Conservation (phyloP, 1,284 basidiomycete species). For the Leccinum huronense region DNA sequence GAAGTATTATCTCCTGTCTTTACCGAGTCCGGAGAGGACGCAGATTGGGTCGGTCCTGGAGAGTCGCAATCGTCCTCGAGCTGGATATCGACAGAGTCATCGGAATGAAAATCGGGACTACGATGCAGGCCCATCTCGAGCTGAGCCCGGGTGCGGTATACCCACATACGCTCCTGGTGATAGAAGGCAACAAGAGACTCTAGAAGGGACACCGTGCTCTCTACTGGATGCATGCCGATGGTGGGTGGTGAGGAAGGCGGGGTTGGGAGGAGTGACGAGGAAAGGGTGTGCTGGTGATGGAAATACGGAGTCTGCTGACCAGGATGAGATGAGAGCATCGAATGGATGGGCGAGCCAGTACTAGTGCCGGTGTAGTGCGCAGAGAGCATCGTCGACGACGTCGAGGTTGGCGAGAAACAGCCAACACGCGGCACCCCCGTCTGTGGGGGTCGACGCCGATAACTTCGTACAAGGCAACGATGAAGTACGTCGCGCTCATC, state of each 20-base stretch:
- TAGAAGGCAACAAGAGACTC: conserved; percentile 64
- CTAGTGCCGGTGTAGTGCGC: conserved; percentile 25
- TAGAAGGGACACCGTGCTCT: conserved; percentile 53
- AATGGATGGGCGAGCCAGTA: conserved; percentile 15
- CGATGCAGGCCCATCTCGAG: conserved; percentile 41
- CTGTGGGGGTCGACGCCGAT: conserved; percentile 25
- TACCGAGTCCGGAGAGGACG: conserved; percentile 21
- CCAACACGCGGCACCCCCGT: conserved; percentile 14
- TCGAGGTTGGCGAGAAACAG: conserved; percentile 3
- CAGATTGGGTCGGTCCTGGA: conserved; percentile 16
- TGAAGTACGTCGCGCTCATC: conserved; percentile 95
- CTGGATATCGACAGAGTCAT: conserved; percentile 25
- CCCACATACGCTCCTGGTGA: conserved; percentile 66
- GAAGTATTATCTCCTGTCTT: conserved; percentile 26
- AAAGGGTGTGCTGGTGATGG: conserved; percentile 30
- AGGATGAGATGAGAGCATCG: conserved; percentile 18
- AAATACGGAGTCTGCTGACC: conserved; percentile 26
- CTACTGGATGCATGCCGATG: conserved; percentile 32
- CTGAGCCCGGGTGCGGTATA: conserved; percentile 51
- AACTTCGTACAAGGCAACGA: conserved; percentile 32
- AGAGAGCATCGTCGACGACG: conserved; percentile 28
- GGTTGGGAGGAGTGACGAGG: conserved; percentile 41
- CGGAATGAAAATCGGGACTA: conserved; percentile 15
- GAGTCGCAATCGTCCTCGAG: conserved; percentile 20
- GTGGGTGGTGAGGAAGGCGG: conserved; percentile 46